phyloP scores from a whole-genome alignment of 805 yeast genomes.

The Yarrowia phangngaensis region DNA sequence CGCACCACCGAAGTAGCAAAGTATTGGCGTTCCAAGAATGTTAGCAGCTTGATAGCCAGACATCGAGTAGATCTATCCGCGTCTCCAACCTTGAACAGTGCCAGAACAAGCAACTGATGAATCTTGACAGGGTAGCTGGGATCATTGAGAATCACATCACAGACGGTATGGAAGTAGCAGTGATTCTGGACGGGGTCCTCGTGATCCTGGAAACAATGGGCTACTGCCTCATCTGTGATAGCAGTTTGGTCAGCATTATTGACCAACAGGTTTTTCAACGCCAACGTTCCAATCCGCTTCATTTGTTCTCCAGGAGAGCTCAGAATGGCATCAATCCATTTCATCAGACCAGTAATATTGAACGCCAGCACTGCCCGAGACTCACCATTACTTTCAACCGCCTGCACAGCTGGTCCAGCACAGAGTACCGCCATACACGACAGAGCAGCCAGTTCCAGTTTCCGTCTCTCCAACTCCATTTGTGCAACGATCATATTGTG shows the following conservation, averaged over 20 bases:
- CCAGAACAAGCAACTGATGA: slow-evolving; percentile 67
- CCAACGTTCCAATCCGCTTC: slow-evolving; percentile 61
- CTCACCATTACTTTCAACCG: slow-evolving; percentile 33
- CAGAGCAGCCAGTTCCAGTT: slow-evolving; percentile 64
- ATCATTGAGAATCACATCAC: slow-evolving; percentile 56
- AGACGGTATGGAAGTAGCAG: slow-evolving; percentile 67
- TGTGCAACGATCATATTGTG: slow-evolving; percentile 54
- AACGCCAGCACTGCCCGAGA: slow-evolving; percentile 58
- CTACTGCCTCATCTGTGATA: slow-evolving; percentile 54
- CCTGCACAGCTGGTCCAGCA: slow-evolving; percentile 60
- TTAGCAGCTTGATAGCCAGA: slow-evolving; percentile 68
- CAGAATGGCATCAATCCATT: slow-evolving; percentile 78
- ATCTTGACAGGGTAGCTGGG: slow-evolving; percentile 51
- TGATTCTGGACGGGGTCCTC: slow-evolving; percentile 50
- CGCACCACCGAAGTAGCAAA: slow-evolving; percentile 54
- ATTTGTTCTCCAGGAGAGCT: slow-evolving; percentile 53
- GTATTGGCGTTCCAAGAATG: slow-evolving; percentile 57
- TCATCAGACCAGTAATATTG: slow-evolving; percentile 61
- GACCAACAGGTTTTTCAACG: slow-evolving; percentile 62
- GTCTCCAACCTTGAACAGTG: slow-evolving; percentile 74
- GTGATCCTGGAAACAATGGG: slow-evolving; percentile 61
- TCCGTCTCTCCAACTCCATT: slow-evolving; percentile 71
- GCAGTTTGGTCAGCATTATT: slow-evolving; percentile 55
- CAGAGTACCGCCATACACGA: slow-evolving; percentile 83
- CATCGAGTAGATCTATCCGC: slow-evolving; percentile 63